Base-by-base conservation (phyloP, 768 basidiomycete genomes). In the Suillus luteus region DNA sequence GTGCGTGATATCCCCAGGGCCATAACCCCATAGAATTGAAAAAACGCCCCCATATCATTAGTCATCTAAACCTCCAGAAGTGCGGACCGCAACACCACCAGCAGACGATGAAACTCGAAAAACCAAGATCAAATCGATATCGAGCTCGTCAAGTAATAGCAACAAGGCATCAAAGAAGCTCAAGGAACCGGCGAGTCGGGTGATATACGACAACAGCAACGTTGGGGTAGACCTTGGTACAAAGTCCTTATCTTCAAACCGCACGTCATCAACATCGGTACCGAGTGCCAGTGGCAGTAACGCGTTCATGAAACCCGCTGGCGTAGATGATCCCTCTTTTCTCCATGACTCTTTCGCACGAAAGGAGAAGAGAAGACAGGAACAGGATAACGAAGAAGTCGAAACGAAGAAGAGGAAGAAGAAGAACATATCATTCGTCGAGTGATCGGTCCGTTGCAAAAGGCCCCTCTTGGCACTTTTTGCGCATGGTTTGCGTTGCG, bases 291-390 rank as follows among this genome's bases (percentile, higher is more conserved):
- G 44, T 44, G 46, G 22, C 22, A 24, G 27, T 49, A 49, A 49
- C 35, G 10, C 60, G 3, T 87, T 87, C 72, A 66, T 86, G 64
- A 87, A 85, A 67, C 87, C 87, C 40, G 76, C 80, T 52, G 86
- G 85, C 37, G 80, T 88, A 19, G 86, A 87, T 63, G 84, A 79
- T 49, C 83, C 81, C 40, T 73, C 77, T 35, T 17, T 31, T 60
- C 27, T 27, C 27, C 27, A n/a, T 10, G 17, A 38, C 55, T 40
- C 55, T 57, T 57, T 17, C 60, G 35, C 66, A 27, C 37, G 64
- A 37, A 66, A 63, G 15, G 44, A 58, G 57, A 70, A 65, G 46
- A 58, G 64, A 44, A 74, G 75, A 55, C 64, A 73, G 61, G 64
- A 73, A 52, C 64, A 75, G 62, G 64, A 73, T 62, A 73, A 66